Base-by-base conservation (phyloP, 352 stramenopile species). In the Phytophthora palmivora region DNA sequence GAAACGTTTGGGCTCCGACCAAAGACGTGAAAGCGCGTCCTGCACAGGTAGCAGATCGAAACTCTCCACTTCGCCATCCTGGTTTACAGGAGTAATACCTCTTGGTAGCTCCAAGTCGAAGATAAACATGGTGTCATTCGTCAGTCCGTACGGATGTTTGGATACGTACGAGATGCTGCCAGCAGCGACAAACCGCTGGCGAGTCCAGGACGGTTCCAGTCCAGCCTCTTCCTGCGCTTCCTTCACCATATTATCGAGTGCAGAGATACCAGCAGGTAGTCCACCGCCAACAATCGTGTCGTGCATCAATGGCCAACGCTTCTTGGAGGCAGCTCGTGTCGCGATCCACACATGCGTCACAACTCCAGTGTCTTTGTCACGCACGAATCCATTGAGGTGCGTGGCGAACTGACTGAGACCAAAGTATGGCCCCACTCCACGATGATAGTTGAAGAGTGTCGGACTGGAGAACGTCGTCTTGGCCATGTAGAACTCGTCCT, bases 221-320 rank as follows among this genome's bases (percentile, higher is more conserved):
- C 78, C 78, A 15, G 82, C 82, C 48, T 92, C 82, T 64, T 92
- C 82, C 21, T 82, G 24, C 0, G 78, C 62, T 45, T 92, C 84
- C 41, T 92, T 92, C 42, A 88, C 47, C 82, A 92, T 92, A 51
- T 92, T 92, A 16, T 88, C 78, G 11, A 74, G 56, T 18, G 78
- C 64, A 12, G 78, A 82, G 41, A 76, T 84, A 24, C 72, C 37
- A 15, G 55, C 63, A 6, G 84, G 84, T 1, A 91, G 60, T 19
- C 82, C 84, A 10, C 84, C 82, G 6, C 82, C 82, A 0, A 84
- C 84, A 34, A 92, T 75, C 5, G 84, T 88, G 45, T 92, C 82
- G 19, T 84, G 59, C 48, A 74, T 63, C 22, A 74, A 55, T 15
- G 82, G 78, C 75, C 76, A 89, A 30, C 74, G 68, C 19, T 77